Percentiles rank a stretch among this genome's conserved stretches.
Evolutionary conservation across 345 rosid species (phyloP).

Genomic region (Salix udensis): DNA sequence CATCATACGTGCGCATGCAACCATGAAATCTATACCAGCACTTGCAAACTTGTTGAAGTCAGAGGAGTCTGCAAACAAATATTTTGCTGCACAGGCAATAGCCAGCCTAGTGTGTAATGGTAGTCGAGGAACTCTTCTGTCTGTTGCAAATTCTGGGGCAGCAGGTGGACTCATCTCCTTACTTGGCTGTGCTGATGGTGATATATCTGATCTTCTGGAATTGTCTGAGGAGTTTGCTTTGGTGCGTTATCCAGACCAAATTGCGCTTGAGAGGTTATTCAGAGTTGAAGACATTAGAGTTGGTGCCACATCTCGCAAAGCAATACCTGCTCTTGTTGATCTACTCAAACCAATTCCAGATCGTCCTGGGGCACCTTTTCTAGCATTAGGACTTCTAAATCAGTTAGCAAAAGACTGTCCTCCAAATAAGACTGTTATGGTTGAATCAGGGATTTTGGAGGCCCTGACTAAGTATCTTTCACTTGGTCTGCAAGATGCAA

Average conservation of each 20-base stretch:
- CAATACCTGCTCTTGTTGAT: constrained; percentile 95
- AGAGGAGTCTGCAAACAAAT: constrained; percentile 81
- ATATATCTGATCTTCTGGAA: constrained; percentile 76
- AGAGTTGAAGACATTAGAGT: constrained; percentile 97
- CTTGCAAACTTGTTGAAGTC: constrained; percentile 89
- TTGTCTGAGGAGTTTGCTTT: constrained; percentile 78
- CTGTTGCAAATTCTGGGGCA: constrained; percentile 97
- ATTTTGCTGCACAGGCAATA: constrained; percentile 94
- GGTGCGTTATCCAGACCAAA: constrained; percentile 87
- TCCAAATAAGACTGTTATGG: constrained; percentile 86
- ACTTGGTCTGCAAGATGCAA: constrained; percentile 95
- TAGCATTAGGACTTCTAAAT: constrained; percentile 80
- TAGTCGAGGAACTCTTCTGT: constrained; percentile 92
- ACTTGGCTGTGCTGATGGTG: constrained; percentile 95
- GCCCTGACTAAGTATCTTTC: constrained; percentile 95
- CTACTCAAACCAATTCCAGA: constrained; percentile 98
- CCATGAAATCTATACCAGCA: constrained; percentile 85
- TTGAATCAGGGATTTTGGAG: constrained; percentile 95
- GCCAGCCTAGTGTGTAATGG: constrained; percentile 96
- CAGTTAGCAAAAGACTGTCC: constrained; percentile 92
- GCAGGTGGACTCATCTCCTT: constrained; percentile 88
- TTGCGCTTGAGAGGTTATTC: constrained; percentile 96
- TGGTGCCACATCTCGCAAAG: constrained; percentile 97
- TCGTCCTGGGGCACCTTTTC: constrained; percentile 97
- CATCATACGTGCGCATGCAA: constrained; percentile 77